Evolutionary conservation across 2,329 filamentous ascomycete species (phyloP).

Genomic region (Aureobasidium mangrovei): DNA sequence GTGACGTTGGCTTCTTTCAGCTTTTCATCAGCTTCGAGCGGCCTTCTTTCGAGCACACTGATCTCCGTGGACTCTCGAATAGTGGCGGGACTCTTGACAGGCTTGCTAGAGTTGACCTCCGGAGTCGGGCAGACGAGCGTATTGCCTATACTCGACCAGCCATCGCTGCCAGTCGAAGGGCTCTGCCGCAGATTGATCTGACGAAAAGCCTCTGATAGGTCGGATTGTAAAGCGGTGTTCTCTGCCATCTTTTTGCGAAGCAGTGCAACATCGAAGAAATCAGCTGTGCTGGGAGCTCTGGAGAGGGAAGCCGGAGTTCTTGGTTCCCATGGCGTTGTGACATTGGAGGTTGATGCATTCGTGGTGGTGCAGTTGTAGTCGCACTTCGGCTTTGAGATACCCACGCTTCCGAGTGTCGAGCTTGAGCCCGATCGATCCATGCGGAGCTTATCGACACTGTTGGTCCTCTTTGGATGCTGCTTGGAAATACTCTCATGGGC

Average conservation of each 20-base stretch:
- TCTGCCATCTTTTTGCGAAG: neutral
- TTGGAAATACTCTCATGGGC: neutral
- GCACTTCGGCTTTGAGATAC: neutral
- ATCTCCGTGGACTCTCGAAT: neutral
- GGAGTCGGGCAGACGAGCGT: conserved; percentile 2
- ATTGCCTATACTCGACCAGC: conserved; percentile 1
- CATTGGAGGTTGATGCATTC: neutral
- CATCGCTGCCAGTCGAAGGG: neutral
- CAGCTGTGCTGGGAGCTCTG: neutral
- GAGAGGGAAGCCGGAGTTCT: neutral
- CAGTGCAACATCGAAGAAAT: neutral
- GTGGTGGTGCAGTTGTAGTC: neutral
- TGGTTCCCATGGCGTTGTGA: conserved; percentile 3
- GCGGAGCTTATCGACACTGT: neutral
- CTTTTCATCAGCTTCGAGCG: neutral
- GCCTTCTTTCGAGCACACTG: neutral
- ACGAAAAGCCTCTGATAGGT: neutral
- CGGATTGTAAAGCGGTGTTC: neutral
- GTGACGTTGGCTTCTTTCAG: neutral
- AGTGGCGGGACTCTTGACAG: neutral
- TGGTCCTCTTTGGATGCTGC: neutral
- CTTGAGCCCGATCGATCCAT: neutral
- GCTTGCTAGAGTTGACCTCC: neutral
- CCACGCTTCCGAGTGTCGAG: neutral
- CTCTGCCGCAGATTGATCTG: neutral